A percentile compares a stretch with the other conserved stretches of the same genome.
These are phyloP conservation scores for Zymoseptoria tritici DNA, from an alignment of 2,329 filamentous ascomycete genomes.

Conservation along the genomic window DNA sequence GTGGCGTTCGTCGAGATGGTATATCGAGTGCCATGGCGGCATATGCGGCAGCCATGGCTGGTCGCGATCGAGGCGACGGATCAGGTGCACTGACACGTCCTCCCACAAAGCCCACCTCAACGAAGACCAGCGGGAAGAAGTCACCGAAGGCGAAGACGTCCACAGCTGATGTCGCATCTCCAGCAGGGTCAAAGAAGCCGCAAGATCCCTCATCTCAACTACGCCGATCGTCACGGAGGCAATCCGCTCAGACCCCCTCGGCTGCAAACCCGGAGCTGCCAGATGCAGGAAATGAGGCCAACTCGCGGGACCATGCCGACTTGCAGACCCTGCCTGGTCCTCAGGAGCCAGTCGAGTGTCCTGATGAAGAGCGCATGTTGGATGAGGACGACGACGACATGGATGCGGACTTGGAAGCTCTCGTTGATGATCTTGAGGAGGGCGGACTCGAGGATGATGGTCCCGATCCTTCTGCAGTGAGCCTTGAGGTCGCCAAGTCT, in stretches of 20 bases:
- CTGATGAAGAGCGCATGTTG: slow-evolving; percentile 78
- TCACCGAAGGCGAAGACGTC: slow-evolving; percentile 16
- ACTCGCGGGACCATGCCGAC: neutral
- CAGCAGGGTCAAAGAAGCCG: slow-evolving; percentile 12
- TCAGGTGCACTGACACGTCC: slow-evolving; percentile 23
- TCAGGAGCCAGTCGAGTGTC: slow-evolving; percentile 74
- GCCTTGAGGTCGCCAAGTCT: slow-evolving; percentile 77
- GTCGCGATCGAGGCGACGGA: slow-evolving; percentile 31
- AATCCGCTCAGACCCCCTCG: slow-evolving; percentile 22
- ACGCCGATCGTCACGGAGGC: slow-evolving; percentile 29
- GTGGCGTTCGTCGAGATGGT: slow-evolving; percentile 49
- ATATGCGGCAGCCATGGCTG: slow-evolving; percentile 66
- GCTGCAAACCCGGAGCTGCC: neutral
- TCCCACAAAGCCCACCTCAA: slow-evolving; percentile 29
- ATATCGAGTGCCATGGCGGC: slow-evolving; percentile 64
- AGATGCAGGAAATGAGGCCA: neutral
- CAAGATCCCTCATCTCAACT: slow-evolving; percentile 19
- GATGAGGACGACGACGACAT: slow-evolving; percentile 57
- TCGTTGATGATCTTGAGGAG: slow-evolving; percentile 85
- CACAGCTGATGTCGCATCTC: slow-evolving; percentile 18
- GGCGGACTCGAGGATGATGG: slow-evolving; percentile 65
- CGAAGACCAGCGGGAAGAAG: slow-evolving; percentile 19
- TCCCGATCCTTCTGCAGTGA: slow-evolving; percentile 81
- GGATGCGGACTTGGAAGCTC: slow-evolving; percentile 63
- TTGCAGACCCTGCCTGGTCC: slow-evolving; percentile 41